Evolutionary conservation across 495 filamentous ascomycete species (phyloP), one percentile per base, ranked within the genome.

Genomic region (Cercophora sp.): DNA sequence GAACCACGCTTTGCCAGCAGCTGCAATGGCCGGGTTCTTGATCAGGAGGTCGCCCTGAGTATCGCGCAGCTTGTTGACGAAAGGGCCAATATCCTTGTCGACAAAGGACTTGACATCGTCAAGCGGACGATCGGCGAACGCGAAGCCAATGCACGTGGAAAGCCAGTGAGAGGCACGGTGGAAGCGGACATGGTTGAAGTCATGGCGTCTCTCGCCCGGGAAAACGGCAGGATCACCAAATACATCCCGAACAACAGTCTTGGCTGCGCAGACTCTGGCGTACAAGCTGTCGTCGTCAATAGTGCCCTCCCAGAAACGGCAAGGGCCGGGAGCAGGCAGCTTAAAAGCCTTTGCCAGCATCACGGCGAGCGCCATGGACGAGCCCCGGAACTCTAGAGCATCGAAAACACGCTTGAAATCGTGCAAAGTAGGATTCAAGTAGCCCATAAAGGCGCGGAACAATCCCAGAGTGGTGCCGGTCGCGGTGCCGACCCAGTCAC

Each of bases 371-470:
- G 53, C 45, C 24, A 67, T 65, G 2, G 56, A 57, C 0, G 66
- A 64, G 10, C 66, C 55, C 2, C 67, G 71, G 25, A 65, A 68
- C 46, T 73, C 71, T 10, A 71, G 40, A 2, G 59, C 10, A 32
- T 67, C 64, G 40, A 68, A 72, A 0, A 70, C 55, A 25, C 67
- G 64, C 25, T 64, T 70, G 29, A 54, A 54, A 2, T 57, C 31
- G 2, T 54, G 26, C 8, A 60, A 53, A 2, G 53, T 26, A 0
- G 57, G 60, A 1, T 52, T 20, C 8, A 19, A 8, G 1, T 31
- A 44, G 2, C 43, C 5, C 26, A 51, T 9, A 43, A 68, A 62
- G 11, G n/a, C 11, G 5, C 31, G 22, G 13, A 69, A 57, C 4
- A 57, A 43, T 13, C 43, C 18, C 6, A 42, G 50, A 6, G 65